Base-by-base conservation (phyloP, 176 grass and related monocot species). In the Saccharum spontaneum region DNA sequence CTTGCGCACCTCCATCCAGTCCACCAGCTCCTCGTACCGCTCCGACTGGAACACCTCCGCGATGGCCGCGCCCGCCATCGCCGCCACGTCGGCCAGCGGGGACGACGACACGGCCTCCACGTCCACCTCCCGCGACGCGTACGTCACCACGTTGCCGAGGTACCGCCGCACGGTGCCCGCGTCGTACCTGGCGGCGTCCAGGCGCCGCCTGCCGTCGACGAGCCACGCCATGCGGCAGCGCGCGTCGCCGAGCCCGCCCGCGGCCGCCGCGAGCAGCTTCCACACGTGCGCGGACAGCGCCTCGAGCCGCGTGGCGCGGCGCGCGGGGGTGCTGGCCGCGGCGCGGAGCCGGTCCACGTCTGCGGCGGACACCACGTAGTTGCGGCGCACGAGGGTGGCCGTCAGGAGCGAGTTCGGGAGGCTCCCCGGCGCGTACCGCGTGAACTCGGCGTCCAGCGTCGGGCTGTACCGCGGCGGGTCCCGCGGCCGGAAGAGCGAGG, bases 1-100 rank as follows among this genome's bases (percentile, higher is more conserved):
- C 78, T 94, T 94, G 57, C 60, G 89, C 36, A 1, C 75, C 34
- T 97, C 94, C 89, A 97, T 92, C 94, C 94, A 97, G 67, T 97
- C 91, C 78, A 97, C 82, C 70, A 97, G 87, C 75, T 94, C 86
- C 85, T 94, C 72, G 50, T 82, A 92, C 70, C 85, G 86, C 73
- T 92, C 91, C 74, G 86, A 60, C 34, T 69, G 48, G 73, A 90
- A 75, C 78, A 82, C 91, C 54, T 86, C 76, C 22, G 55, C 34
- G 76, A 97, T 84, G 4, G 91, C 82, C 22, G 73, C 79, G 22
- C 70, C 64, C 20, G 66, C 89, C 80, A 71, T 39, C 37, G 75
- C 36, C 24, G 89, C 91, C 22, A 89, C 85, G 17, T 88, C 82
- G 17, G 73, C 57, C 22, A 91, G 77, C 14, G 89, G 46, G 0